These are phyloP conservation scores for Wallacemonas rigidus DNA, from an alignment of 208 protist species.

Conservation along the genomic window DNA sequence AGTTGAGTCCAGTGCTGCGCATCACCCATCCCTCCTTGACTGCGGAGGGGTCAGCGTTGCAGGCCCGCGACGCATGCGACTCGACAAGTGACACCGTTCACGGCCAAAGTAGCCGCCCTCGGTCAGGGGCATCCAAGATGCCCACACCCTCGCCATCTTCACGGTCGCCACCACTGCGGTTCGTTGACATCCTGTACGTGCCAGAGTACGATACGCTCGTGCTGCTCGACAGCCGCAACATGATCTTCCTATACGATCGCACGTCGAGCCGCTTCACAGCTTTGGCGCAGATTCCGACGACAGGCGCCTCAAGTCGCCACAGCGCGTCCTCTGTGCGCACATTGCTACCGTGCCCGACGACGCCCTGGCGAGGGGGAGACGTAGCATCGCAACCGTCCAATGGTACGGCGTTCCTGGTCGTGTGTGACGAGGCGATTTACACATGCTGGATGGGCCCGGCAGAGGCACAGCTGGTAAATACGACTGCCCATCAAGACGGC, in stretches of 20 bases:
- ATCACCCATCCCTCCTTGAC: conserved; percentile 24
- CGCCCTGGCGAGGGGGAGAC: no score
- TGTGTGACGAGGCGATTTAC: conserved; percentile 24
- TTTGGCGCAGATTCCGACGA: conserved; percentile 6
- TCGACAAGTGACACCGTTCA: no score
- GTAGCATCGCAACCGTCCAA: neutral
- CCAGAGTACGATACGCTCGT: conserved; percentile 28
- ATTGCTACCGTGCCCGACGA: neutral
- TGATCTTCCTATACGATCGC: conserved; percentile 48
- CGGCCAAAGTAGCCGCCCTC: no score
- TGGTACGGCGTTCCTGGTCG: conserved; percentile 38
- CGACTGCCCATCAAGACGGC: conserved; percentile 28
- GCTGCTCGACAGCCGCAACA: conserved; percentile 49
- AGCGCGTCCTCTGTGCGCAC: neutral
- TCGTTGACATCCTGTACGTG: conserved; percentile 46
- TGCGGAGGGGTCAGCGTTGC: neutral
- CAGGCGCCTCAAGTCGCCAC: conserved; percentile 11
- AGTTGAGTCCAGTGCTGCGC: conserved; percentile 7
- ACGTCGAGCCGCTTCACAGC: conserved; percentile 27
- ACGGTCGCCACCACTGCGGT: conserved; percentile 29
- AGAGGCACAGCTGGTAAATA: conserved; percentile 15
- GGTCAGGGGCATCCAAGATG: neutral
- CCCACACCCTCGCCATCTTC: neutral
- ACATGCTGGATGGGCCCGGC: conserved; percentile 27
- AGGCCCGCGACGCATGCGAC: neutral